Percentiles rank a stretch among this genome's conserved stretches.
These are phyloP conservation scores for Eutrema yunnanense DNA, from an alignment of 345 rosid species.

Conservation along the genomic window DNA sequence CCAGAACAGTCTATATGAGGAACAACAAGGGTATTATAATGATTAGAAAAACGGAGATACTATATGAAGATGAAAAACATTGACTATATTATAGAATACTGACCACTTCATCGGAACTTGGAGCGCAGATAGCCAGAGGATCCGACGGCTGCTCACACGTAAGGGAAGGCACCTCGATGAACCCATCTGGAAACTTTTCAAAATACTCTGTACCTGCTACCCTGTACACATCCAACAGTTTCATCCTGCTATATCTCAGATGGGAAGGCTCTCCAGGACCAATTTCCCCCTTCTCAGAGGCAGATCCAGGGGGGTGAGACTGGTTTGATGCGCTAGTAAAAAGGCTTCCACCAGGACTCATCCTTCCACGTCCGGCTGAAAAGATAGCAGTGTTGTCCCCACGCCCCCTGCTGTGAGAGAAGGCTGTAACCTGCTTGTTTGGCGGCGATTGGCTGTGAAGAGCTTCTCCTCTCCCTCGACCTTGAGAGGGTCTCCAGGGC, in stretches of 20 bases:
- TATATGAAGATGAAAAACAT: slow-evolving; percentile 9
- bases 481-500: slow-evolving; percentile 81
- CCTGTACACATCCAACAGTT: slow-evolving; percentile 71
- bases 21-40: neutral
- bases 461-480: slow-evolving; percentile 74
- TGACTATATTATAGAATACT: neutral
- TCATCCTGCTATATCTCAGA: slow-evolving; percentile 69
- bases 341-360: slow-evolving; percentile 47
- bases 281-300: slow-evolving; percentile 51
- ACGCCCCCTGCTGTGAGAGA: slow-evolving; percentile 62
- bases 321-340: slow-evolving; percentile 29
- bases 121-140: slow-evolving; percentile 75
- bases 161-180: slow-evolving; percentile 65
- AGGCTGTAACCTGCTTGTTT: slow-evolving; percentile 56
- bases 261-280: slow-evolving; percentile 42
- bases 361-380: slow-evolving; percentile 67
- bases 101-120: slow-evolving; percentile 80
- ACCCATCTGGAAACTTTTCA: slow-evolving; percentile 43
- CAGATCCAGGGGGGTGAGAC: slow-evolving; percentile 40
- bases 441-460: slow-evolving; percentile 53
- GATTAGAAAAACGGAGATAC: slow-evolving; percentile 17
- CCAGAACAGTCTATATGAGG: slow-evolving; percentile 57
- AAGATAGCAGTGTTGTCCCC: slow-evolving; percentile 54
- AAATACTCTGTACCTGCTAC: slow-evolving; percentile 44
- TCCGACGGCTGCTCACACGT: slow-evolving; percentile 62